Base-by-base conservation (phyloP, 2,329 filamentous ascomycete genomes). In the Ascochyta rabiei region DNA sequence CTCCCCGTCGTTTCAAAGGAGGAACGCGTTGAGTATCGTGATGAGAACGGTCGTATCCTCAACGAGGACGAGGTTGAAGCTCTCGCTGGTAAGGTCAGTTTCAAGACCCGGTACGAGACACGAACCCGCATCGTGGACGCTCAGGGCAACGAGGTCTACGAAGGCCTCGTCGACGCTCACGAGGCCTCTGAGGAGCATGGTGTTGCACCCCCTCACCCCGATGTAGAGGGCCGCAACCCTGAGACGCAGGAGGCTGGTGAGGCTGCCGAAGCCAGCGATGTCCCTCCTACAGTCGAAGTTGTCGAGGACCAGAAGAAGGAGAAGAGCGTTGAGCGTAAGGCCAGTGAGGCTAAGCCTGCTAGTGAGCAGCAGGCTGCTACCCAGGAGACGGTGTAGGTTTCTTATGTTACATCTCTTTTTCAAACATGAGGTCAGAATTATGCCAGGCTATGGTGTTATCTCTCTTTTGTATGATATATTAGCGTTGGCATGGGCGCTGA, bases 21-120 rank as follows among this genome's bases (percentile, higher is more conserved):
- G 76, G 90, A 97, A 77, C 89, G 88, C 64, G 81, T 98, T 41
- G 95, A 98, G 77, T 99, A 96, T 78, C 89, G 95, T 48, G 95
- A 98, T 75, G 91, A 97, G 75, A 83, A 96, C 66, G 95, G 95
- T 62, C 97, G 97, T 70, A 75, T 98, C 28, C 84, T 99, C 28
- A 81, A 93, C 69, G 86, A 89, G 49, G 89, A 92, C 69, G 86
- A 96, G 73, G 92, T 99, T 55, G 86, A 89, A 68, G 85, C 84
- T 18, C 85, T 99, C 28, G 85, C 93, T 75, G 95, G 93, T 68
- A 96, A 96, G 77, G 93, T 98, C 56, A 91, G 91, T 68, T 97
- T 99, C 79, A 88, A 96, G 79, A 98, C 95, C 12, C 89, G 89
- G 63, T 97, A 97, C 73, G 93, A 98, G 81, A 97, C 93, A n/a